Percentiles rank a stretch among this genome's conserved stretches.
phyloP scores from a whole-genome alignment of 345 rosid species.

The Limnanthes douglasii region DNA sequence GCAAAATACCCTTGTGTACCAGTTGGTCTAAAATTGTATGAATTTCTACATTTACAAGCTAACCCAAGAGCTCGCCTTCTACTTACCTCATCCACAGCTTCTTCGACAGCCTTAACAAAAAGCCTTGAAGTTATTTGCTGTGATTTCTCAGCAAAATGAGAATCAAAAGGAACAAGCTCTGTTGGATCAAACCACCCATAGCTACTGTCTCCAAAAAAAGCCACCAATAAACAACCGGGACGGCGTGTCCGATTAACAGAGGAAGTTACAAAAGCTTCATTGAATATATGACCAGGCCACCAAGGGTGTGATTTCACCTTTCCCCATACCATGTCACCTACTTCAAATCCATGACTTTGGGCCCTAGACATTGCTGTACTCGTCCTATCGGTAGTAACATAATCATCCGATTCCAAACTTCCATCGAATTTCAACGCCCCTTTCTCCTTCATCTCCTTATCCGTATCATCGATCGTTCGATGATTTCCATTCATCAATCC shows the following conservation, averaged over 20 bases:
- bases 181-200: constrained; percentile 99
- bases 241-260: constrained; percentile 76
- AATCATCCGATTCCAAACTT: constrained; percentile 65
- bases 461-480: constrained; percentile 11
- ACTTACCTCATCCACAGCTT: constrained; percentile 81
- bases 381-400: constrained; percentile 67
- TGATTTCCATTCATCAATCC: no score
- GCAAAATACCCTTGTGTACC: constrained; percentile 51
- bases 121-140: constrained; percentile 50
- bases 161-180: constrained; percentile 81
- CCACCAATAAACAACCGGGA: constrained; percentile 80
- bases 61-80: constrained; percentile 71
- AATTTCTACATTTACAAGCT: constrained; percentile 74
- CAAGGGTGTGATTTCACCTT: constrained; percentile 98
- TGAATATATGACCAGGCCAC: constrained; percentile 99
- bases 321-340: constrained; percentile 99
- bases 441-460: constrained; percentile 6
- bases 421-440: constrained; percentile 5
- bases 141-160: constrained; percentile 49
- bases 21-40: constrained; percentile 54
- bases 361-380: constrained; percentile 56
- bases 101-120: constrained; percentile 83
- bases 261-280: constrained; percentile 67
- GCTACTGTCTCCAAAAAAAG: constrained; percentile 96
- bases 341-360: constrained; percentile 61